Evolutionary conservation across 2,329 filamentous ascomycete genomes (phyloP).

Genomic region (Sclerotinia spermophila): DNA sequence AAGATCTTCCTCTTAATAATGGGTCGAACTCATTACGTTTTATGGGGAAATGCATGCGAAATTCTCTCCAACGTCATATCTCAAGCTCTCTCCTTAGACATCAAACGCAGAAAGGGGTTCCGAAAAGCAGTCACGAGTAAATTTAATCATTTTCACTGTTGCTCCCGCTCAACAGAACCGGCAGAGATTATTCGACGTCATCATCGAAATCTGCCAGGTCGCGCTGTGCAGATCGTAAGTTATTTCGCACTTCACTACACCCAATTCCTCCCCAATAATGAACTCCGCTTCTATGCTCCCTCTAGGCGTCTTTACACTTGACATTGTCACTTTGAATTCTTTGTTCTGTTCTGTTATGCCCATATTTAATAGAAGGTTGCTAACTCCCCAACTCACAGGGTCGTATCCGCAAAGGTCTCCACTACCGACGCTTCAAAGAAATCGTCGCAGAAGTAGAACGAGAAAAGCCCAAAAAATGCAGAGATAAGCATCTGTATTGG

Average conservation of each 20-base stretch:
- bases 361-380: background rate
- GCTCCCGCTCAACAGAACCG: background rate
- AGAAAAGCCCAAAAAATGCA: background rate
- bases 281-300: background rate
- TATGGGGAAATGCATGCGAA: slow-evolving; percentile 10
- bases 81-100: background rate
- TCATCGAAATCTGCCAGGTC: background rate
- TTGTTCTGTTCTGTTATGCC: background rate
- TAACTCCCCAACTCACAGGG: background rate
- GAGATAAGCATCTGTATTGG: slow-evolving; percentile 2
- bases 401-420: background rate
- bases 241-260: background rate
- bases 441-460: background rate
- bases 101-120: background rate
- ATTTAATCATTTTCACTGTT: background rate
- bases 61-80: background rate
- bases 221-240: background rate
- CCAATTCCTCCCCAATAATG: background rate
- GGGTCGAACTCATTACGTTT: background rate
- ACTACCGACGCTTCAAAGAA: background rate
- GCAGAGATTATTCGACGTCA: background rate
- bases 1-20: background rate
- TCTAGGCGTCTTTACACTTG: background rate
- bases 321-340: background rate
- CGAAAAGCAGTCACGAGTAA: background rate